Percentiles rank a stretch among this genome's conserved stretches.
Conservation (phyloP, 306 rosid genomes). For the Cercis canadensis region DNA sequence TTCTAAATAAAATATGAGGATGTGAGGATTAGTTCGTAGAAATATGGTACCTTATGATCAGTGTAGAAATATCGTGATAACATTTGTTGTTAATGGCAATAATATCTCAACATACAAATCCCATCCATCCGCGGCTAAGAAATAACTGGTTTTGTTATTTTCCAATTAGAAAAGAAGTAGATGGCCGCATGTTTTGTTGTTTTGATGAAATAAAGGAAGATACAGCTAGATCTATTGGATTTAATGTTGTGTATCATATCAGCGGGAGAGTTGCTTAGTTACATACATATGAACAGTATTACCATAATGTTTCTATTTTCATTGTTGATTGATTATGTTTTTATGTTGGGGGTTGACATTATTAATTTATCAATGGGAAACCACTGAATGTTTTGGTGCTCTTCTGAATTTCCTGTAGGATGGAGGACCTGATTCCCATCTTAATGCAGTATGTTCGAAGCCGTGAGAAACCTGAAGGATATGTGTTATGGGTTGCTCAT, state of each 20-base stretch:
- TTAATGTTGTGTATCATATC: conserved; percentile 6
- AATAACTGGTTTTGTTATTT: not conserved
- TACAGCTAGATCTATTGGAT: conserved; percentile 1
- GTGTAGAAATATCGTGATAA: not conserved
- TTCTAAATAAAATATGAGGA: too few species aligned
- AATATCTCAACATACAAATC: conserved; percentile 6
- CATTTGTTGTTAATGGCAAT: not conserved
- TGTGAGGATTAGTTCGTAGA: conserved; percentile 13
- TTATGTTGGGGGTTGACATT: conserved; percentile 16
- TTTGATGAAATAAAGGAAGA: conserved; percentile 3
- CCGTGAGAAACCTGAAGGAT: conserved; percentile 78
- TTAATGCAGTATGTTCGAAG: conserved; percentile 65
- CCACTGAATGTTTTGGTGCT: conserved; percentile 24
- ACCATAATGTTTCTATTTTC: conserved; percentile 19
- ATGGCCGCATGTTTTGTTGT: not conserved
- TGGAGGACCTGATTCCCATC: conserved; percentile 79
- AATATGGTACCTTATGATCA: not conserved
- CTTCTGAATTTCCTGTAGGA: conserved; percentile 56
- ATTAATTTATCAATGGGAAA: conserved; percentile 14
- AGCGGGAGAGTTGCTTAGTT: not conserved
- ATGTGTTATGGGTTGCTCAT: conserved; percentile 73
- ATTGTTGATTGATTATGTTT: conserved; percentile 10
- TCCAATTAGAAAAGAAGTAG: conserved; percentile 8
- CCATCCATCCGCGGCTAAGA: not conserved
- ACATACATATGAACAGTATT: not conserved